Percentiles rank a stretch among this genome's conserved stretches.
Evolutionary conservation across 805 yeast genomes (phyloP).

Genomic region (Wickerhamomyces bisporus): DNA sequence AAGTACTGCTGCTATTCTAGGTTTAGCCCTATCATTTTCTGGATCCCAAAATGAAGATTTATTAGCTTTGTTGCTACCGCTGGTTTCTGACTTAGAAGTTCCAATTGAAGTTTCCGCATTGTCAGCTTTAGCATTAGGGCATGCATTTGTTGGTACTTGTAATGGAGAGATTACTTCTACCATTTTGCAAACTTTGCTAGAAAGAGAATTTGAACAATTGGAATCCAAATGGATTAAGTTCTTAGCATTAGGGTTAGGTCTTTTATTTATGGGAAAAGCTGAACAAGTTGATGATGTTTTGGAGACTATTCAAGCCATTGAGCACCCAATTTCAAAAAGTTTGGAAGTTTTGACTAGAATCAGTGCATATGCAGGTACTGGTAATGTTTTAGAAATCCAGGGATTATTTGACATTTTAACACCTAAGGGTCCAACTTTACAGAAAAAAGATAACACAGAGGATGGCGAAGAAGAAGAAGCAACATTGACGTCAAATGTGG

Average conservation of each 20-base stretch:
- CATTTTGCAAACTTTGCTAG: slow-evolving; percentile 83
- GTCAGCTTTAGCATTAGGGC: slow-evolving; percentile 90
- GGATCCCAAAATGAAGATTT: slow-evolving; percentile 89
- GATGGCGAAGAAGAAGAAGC: slow-evolving; percentile 39
- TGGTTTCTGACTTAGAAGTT: slow-evolving; percentile 70
- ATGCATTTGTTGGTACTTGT: slow-evolving; percentile 92
- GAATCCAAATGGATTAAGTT: slow-evolving; percentile 84
- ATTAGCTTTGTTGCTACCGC: slow-evolving; percentile 68
- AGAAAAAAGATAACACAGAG: slow-evolving; percentile 50
- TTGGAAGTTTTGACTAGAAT: slow-evolving; percentile 85
- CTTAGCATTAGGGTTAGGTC: slow-evolving; percentile 86
- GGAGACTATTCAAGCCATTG: slow-evolving; percentile 91
- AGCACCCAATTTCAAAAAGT: slow-evolving; percentile 87
- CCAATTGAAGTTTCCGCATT: slow-evolving; percentile 76
- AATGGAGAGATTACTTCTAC: slow-evolving; percentile 93
- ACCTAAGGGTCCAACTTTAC: slow-evolving; percentile 54
- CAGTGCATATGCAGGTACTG: slow-evolving; percentile 96
- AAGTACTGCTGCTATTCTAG: slow-evolving; percentile 79
- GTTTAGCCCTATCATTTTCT: slow-evolving; percentile 91
- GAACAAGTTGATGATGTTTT: slow-evolving; percentile 92
- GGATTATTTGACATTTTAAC: slow-evolving; percentile 85
- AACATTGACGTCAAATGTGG: slow-evolving; percentile 21
- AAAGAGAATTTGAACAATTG: slow-evolving; percentile 73
- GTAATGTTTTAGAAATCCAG: slow-evolving; percentile 93
- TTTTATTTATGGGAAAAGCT: slow-evolving; percentile 88